Conservation (phyloP, 768 basidiomycete genomes). For the Termitomyces eurrhizus region DNA sequence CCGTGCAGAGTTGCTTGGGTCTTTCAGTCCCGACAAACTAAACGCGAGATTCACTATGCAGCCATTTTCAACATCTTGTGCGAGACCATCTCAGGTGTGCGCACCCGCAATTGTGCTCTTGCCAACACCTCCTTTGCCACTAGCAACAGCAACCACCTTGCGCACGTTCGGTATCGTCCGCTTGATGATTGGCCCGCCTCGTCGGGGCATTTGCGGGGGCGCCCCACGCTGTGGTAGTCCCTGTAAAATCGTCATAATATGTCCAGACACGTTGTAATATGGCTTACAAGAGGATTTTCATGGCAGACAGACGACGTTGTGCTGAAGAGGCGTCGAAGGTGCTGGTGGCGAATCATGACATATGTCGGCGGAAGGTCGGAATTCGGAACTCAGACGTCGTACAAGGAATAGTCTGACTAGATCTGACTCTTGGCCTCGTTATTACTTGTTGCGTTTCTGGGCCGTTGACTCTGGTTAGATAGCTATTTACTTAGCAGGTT, state of each 20-base stretch:
- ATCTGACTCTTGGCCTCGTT: no score
- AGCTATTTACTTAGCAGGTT: no score
- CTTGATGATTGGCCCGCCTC: constrained; percentile 49
- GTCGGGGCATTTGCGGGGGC: constrained; percentile 60
- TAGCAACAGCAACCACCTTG: constrained; percentile 80
- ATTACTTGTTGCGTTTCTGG: no score
- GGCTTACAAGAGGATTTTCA: constrained; percentile 19
- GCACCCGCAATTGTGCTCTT: constrained; percentile 82
- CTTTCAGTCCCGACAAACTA: constrained; percentile 51
- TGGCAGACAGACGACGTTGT: constrained; percentile 4
- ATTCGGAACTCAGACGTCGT: background rate
- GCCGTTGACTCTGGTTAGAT: no score
- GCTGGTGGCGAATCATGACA: background rate
- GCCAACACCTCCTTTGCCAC: constrained; percentile 94
- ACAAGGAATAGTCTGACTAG: no score
- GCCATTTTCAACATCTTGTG: background rate
- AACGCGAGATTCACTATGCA: constrained; percentile 75
- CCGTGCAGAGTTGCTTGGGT: constrained; percentile 29
- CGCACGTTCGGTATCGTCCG: constrained; percentile 68
- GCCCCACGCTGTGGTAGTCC: constrained; percentile 29
- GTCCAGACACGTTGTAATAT: background rate
- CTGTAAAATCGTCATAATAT: background rate
- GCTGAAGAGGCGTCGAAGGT: background rate
- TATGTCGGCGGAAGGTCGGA: background rate
- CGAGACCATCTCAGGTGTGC: constrained; percentile 13